phyloP scores from a whole-genome alignment of 2,329 filamentous ascomycete genomes.

The Xylariales sp. region DNA sequence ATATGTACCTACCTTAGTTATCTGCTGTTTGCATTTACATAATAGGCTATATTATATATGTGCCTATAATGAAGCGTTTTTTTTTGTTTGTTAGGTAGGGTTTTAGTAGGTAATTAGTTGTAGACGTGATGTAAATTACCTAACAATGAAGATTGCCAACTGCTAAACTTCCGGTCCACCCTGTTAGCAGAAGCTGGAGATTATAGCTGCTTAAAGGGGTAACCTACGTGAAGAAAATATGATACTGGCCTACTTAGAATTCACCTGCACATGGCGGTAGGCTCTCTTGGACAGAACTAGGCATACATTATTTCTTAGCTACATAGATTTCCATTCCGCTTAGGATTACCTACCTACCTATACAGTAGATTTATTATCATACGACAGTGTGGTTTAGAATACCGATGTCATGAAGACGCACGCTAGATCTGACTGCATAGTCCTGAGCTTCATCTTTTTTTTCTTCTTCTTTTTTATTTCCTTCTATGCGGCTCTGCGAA shows the following conservation, averaged over 20 bases:
- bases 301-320: conserved; percentile 9
- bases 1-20: no score
- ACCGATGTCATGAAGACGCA: no score
- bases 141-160: neutral
- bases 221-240: conserved; percentile 10
- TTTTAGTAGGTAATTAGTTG: no score
- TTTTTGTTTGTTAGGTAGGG: no score
- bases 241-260: neutral
- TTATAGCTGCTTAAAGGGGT: neutral
- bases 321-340: neutral
- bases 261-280: neutral
- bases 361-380: no score
- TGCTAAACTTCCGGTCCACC: neutral
- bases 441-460: neutral
- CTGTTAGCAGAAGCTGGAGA: neutral
- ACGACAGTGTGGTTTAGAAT: no score
- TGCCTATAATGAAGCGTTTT: no score
- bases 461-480: neutral
- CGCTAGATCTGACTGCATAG: neutral
- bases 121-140: neutral
- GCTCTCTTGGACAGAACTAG: neutral
- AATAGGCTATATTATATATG: no score
- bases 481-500: conserved; percentile 16
- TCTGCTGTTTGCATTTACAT: no score
- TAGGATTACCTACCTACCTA: neutral